Conservation (phyloP, 1,139 yeast genomes). For the Yarrowia galli region DNA sequence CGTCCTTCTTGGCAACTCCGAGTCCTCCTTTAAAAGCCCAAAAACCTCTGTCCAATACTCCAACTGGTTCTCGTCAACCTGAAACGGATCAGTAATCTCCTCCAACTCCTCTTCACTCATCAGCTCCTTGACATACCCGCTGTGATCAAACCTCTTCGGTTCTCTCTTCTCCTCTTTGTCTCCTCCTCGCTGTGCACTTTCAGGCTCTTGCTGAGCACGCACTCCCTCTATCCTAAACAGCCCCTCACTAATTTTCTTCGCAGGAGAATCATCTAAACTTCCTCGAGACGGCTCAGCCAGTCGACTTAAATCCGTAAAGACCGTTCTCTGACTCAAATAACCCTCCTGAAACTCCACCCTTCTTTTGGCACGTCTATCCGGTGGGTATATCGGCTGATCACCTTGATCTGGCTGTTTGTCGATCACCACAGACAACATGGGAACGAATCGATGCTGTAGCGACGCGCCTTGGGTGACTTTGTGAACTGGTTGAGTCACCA, state of each 20-base stretch:
- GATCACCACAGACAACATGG: constrained; percentile 13
- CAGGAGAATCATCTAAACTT: constrained; percentile 4
- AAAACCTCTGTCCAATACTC: constrained; percentile 15
- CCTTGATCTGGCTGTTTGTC: background rate
- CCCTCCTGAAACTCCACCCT: constrained; percentile 15
- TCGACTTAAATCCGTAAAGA: background rate
- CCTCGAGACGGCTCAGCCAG: constrained; percentile 13
- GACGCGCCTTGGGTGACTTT: constrained; percentile 21
- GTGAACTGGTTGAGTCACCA: background rate
- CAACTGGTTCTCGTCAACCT: background rate
- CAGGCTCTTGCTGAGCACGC: no score
- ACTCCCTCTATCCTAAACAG: background rate
- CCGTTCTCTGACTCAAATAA: background rate
- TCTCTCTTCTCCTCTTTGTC: background rate
- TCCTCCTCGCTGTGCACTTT: no score
- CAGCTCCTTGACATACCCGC: background rate
- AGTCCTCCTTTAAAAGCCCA: background rate
- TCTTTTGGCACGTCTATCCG: background rate
- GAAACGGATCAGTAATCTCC: background rate
- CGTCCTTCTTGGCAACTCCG: background rate
- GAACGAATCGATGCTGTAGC: background rate
- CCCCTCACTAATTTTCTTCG: background rate
- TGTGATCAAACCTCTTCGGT: constrained; percentile 5
- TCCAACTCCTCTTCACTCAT: background rate
- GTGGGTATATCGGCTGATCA: constrained; percentile 1